These are phyloP conservation scores for Oryza coarctata DNA, from an alignment of 176 grass and related monocot genomes.

Conservation along the genomic window DNA sequence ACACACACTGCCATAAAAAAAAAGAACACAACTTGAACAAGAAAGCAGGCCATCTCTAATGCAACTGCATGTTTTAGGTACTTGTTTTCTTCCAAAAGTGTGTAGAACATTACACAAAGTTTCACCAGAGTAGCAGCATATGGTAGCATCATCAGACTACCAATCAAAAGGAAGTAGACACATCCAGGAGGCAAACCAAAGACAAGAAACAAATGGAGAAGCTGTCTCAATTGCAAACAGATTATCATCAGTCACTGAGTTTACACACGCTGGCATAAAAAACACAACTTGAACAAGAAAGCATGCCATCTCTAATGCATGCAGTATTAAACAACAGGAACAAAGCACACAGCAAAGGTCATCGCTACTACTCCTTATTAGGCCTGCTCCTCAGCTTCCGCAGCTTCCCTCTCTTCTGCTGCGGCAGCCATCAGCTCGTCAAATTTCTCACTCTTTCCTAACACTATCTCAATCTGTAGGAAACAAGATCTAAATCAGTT, in stretches of 20 bases:
- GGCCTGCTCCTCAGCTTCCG: slow-evolving; percentile 53
- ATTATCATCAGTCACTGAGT: neutral
- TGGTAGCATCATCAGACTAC: too few species aligned
- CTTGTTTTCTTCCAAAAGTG: too few species aligned
- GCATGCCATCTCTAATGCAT: neutral
- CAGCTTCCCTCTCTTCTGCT: slow-evolving; percentile 56
- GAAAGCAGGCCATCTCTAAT: too few species aligned
- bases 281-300: slow-evolving; percentile 19
- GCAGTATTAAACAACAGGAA: slow-evolving; percentile 34
- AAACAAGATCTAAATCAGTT: neutral
- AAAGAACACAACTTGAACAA: too few species aligned
- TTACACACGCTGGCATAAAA: slow-evolving; percentile 5
- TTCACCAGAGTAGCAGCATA: too few species aligned
- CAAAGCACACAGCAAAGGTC: neutral
- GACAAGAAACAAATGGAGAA: slow-evolving; percentile 1
- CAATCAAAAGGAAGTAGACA: too few species aligned
- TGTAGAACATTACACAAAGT: too few species aligned
- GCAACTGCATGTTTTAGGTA: too few species aligned
- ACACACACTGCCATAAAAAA: slow-evolving; percentile 5
- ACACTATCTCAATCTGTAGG: slow-evolving; percentile 74
- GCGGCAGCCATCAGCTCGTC: slow-evolving; percentile 83
- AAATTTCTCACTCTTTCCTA: slow-evolving; percentile 86
- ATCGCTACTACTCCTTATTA: slow-evolving; percentile 22
- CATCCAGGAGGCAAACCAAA: too few species aligned
- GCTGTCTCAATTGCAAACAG: neutral